A percentile compares a stretch with the other conserved stretches of the same genome.
Evolutionary conservation across 768 basidiomycete genomes (phyloP).

Genomic region (Exsudoporus frostii): DNA sequence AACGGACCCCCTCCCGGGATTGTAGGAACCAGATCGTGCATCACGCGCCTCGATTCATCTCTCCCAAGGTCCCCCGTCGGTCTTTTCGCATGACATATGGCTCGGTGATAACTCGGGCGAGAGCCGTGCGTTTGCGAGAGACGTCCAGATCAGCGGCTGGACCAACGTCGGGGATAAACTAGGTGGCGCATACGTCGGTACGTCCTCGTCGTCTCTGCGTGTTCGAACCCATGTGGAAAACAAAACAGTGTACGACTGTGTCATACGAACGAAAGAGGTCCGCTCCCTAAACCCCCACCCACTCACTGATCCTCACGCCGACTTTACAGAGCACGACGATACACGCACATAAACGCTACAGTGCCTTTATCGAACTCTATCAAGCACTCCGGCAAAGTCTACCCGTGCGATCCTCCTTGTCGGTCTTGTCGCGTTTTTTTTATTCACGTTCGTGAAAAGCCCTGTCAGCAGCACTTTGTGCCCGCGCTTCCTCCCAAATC

Average conservation of each 20-base stretch:
- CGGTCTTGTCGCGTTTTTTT: too few relatives aligned
- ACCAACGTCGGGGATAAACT: conserved; percentile 65
- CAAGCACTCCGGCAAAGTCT: conserved; percentile 45
- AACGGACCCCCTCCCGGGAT: too few relatives aligned
- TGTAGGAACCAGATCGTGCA: conserved; percentile 24
- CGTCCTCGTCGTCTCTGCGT: too few relatives aligned
- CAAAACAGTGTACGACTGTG: conserved; percentile 70
- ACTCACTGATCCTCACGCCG: neutral
- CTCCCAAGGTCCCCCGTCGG: conserved; percentile 44
- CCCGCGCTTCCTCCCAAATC: conserved; percentile 68
- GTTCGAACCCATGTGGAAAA: too few relatives aligned
- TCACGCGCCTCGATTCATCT: conserved; percentile 20
- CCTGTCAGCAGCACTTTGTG: conserved; percentile 43
- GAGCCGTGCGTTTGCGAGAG: conserved; percentile 55
- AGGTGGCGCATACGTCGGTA: conserved; percentile 66
- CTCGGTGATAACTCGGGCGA: conserved; percentile 58
- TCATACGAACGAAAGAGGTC: conserved; percentile 62
- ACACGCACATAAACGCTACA: conserved; percentile 66
- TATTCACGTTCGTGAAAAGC: conserved; percentile 28
- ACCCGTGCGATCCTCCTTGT: conserved; percentile 38
- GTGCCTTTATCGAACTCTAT: conserved; percentile 57
- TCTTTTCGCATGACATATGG: conserved; percentile 71
- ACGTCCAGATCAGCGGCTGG: conserved; percentile 68
- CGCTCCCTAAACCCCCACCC: neutral
- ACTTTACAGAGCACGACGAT: conserved; percentile 51